Base-by-base conservation (phyloP, 257 asterid species). In the Solanum pimpinellifolium region DNA sequence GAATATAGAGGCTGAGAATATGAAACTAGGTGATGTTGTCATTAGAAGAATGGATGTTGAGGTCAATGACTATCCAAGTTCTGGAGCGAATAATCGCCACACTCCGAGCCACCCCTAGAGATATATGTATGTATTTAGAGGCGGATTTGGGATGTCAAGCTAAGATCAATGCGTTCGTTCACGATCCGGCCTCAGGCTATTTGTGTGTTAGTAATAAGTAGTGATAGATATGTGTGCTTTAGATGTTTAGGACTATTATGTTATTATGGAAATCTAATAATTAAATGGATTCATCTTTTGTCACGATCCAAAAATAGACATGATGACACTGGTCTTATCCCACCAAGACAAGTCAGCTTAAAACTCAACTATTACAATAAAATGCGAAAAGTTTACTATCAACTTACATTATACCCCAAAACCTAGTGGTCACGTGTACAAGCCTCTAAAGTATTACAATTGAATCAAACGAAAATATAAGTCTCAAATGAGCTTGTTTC, bases 31-130 rank as follows among this genome's bases (percentile, higher is more conserved):
- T 75, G 29, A 25, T 4, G 65, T 27, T 16, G 59, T 23, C 27
- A 86, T 87, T 60, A 91, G 92, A 87, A 84, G 91, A 88, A 92
- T 91, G 93, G 92, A 89, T 8, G 86, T 91, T 35, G 93, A 94
- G 86, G 41, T 94, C 83, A 90, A 93, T 31, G 98, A 94, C 68
- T 94, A 94, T 88, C 94, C 96, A 41, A 94, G 96, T 78, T 90
- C 96, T 4, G 96, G 95, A 66, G 95, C 98, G 49, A 94, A 93
- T 83, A 89, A 92, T 88, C 94, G 94, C 72, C 98, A 94, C 88
- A 94, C 93, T 9, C 98, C 98, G 5, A 70, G 88, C 89, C 96
- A 65, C 89, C 91, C 87, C 41, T 85, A 23, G 89, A 88, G 65
- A 92, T 90, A 33, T 33, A 33, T 33, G 35, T 33, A 33, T 33